Conservation (phyloP, 192 early-diverging fungal species). For the Phycomyces blakesleeanus region DNA sequence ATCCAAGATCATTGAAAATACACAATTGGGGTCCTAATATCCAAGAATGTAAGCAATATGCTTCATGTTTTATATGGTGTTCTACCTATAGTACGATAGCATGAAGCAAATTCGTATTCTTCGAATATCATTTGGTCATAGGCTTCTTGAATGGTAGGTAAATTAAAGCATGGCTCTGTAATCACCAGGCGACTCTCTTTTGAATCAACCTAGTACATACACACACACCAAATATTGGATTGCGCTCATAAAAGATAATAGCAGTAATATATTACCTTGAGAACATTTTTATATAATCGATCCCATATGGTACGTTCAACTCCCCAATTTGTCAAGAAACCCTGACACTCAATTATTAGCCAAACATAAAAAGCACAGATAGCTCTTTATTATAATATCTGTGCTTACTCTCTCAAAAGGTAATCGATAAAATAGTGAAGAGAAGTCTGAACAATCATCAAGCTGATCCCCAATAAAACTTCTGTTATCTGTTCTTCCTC, state of each 20-base stretch:
- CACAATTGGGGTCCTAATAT: conserved; percentile 45
- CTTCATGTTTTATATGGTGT: too few relatives aligned
- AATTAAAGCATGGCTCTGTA: conserved; percentile 80
- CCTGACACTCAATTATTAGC: conserved; percentile 37
- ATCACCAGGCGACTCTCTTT: conserved; percentile 56
- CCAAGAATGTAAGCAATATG: too few relatives aligned
- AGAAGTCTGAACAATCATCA: conserved; percentile 58
- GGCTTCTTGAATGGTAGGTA: conserved; percentile 60
- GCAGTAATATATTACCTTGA: conserved; percentile 63
- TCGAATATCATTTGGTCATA: conserved; percentile 87
- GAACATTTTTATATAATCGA: conserved; percentile 57
- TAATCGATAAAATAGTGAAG: conserved; percentile 66
- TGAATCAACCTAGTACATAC: conserved; percentile 54
- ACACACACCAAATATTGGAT: neutral
- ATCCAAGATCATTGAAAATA: conserved; percentile 47
- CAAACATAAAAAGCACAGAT: neutral
- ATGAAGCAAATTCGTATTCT: conserved; percentile 68
- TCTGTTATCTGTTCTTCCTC: conserved; percentile 49
- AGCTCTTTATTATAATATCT: neutral
- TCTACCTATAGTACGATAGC: conserved; percentile 41
- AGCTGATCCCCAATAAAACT: conserved; percentile 70
- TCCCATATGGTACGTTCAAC: conserved; percentile 78
- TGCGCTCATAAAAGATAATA: too few relatives aligned
- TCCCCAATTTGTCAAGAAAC: conserved; percentile 76
- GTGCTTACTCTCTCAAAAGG: conserved; percentile 71